Percentiles rank a stretch among this genome's conserved stretches.
Conservation (phyloP, 768 basidiomycete species). For the Xerocomus spinulosus region DNA sequence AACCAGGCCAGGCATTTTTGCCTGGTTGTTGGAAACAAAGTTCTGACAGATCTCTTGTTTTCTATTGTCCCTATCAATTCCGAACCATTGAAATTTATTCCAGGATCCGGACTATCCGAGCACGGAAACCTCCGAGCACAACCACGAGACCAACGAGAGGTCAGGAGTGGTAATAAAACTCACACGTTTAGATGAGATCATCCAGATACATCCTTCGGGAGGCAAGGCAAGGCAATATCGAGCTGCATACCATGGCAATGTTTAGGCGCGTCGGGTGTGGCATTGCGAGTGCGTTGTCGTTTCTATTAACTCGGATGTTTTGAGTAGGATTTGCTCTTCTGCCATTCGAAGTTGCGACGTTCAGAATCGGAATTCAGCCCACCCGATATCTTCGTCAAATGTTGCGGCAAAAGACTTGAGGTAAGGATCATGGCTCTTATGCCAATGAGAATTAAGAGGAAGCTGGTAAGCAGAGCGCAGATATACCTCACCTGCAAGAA, state of each 20-base stretch:
- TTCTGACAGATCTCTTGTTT: slow-evolving; percentile 2
- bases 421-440: slow-evolving; percentile 4
- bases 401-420: not conserved
- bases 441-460: slow-evolving; percentile 1
- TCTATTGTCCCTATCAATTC: not conserved
- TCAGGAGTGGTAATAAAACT: slow-evolving; percentile 68
- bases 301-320: slow-evolving; percentile 11
- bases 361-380: slow-evolving; percentile 1
- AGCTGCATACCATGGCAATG: not conserved
- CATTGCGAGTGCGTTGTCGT: not conserved
- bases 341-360: slow-evolving; percentile 11
- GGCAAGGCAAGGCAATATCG: not conserved
- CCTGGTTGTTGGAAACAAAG: slow-evolving; percentile 1
- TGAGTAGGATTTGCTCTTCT: slow-evolving; percentile 22
- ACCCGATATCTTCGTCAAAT: too few species aligned
- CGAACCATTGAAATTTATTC: slow-evolving; percentile 7
- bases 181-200: slow-evolving; percentile 55
- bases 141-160: slow-evolving; percentile 59
- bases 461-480: slow-evolving; percentile 3
- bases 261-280: slow-evolving; percentile 12
- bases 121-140: slow-evolving; percentile 62
- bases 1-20: not conserved
- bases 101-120: slow-evolving; percentile 36
- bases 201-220: slow-evolving; percentile 8
- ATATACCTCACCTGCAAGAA: slow-evolving; percentile 17